Evolutionary conservation across 331 rosid species (phyloP).

Genomic region (Stylosanthes scabra): DNA sequence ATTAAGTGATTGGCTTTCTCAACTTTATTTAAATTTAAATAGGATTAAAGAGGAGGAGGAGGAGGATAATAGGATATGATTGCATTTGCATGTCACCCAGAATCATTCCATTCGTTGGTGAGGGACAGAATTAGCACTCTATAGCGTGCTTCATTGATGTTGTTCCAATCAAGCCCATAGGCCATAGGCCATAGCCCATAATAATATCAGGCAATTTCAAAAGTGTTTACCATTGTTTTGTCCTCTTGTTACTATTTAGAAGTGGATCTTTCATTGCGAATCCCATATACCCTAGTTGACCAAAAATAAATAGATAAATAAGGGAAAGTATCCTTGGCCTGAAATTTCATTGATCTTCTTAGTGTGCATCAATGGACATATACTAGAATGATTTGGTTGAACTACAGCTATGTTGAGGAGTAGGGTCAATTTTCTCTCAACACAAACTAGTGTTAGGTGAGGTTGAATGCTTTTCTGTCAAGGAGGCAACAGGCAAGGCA

Average conservation of each 20-base stretch:
- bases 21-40: too few species aligned
- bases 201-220: too few species aligned
- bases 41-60: too few species aligned
- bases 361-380: neutral
- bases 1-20: too few species aligned
- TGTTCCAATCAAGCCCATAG: neutral
- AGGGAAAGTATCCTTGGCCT: constrained; percentile 8
- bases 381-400: constrained; percentile 3
- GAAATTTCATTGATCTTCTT: constrained; percentile 7
- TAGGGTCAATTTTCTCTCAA: too few species aligned
- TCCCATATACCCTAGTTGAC: neutral
- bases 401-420: neutral
- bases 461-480: too few species aligned
- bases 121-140: constrained; percentile 32
- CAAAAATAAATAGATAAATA: neutral
- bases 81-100: neutral
- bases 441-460: too few species aligned
- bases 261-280: neutral
- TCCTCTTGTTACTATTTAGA: neutral
- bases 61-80: too few species aligned
- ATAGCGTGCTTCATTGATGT: constrained; percentile 31
- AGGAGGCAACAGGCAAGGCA: constrained; percentile 15
- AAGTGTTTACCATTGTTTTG: neutral
- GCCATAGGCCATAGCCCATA: too few species aligned
- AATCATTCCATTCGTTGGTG: constrained; percentile 17